Evolutionary conservation across 108 stramenopile genomes (phyloP), one percentile per base, ranked within the genome.

Genomic region (Conticribra weissflogii): DNA sequence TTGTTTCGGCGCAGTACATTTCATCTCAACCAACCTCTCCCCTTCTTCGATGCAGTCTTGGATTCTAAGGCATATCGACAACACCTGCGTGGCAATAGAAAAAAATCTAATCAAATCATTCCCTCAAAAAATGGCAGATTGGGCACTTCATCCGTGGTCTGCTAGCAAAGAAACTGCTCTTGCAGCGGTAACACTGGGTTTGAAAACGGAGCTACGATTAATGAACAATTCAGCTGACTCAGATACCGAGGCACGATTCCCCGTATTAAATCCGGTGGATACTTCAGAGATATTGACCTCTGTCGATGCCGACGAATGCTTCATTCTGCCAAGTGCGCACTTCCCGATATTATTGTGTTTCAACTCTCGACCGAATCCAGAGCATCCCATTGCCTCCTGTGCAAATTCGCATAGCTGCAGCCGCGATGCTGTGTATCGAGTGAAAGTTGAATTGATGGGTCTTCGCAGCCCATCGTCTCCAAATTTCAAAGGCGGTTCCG

Each of bases 241-340:
- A 18, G 29, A 65, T 14, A 30, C 33, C 30, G 63, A 58, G 30
- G 2, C 52, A 30, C 53, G 68, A 21, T 76, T 78, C 24, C 81
- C 79, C 3, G 51, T 94, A 54, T 27, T 89, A 48, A 91, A 92
- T 74, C 94, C 94, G 16, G 82, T 95, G 2, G 84, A 91, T 54
- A 72, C 89, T 1, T 47, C 65, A 5, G 86, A 91, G 66, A 46
- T 84, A 18, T 54, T 91, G 16, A 57, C 80, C 18, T 72, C 82
- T 3, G 74, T 92, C 17, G 86, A 89, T 63, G 53, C 77, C 18
- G 72, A 88, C 34, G 90, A 86, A 60, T 88, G 90, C 60, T 92
- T 86, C 63, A 88, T 95, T 31, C 72, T 95, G 22, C 94, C 94
- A 3, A 92, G 90, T 65, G 91, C 94, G 9, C 94, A 95, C 66